Base-by-base conservation (phyloP, 345 rosid species). In the Eucalyptus brandiana region DNA sequence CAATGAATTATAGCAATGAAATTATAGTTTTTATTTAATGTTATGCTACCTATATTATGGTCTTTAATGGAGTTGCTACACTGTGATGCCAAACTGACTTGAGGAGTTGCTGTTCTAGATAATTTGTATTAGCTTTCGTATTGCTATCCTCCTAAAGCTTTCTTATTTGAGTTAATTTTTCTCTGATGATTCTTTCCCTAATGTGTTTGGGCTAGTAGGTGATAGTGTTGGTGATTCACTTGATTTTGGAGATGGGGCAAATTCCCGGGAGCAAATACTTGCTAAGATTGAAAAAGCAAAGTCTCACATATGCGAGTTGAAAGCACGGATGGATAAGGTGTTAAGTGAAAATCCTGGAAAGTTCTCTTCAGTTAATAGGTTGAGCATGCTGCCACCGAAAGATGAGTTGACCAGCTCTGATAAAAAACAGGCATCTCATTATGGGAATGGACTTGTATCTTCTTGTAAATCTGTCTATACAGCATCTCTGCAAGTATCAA, bases 291-390 rank as follows among this genome's bases (percentile, higher is more conserved):
- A 96, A 91, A 87, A 88, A 65, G 90, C 93, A 13, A 93, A 92
- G 85, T 92, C 93, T 6, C 93, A 92, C 90, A 92, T 92, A 40
- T 91, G 86, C 54, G 92, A 89, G 88, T 90, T 95, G 93, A 96
- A 92, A 94, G 90, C 88, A 47, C 94, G 96, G 34, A 90, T 95
- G 24, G 98, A 96, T 86, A 95, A 94, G 91, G 93, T 96, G 90
- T 86, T 93, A 90, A 92, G 87, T 89, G 97, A 95, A 87, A 95
- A 92, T 89, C 96, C 96, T 49, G 90, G 86, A 90, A 96, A 93
- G 89, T 94, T 95, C 86, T 92, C 93, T 87, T 93, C 94, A 2
- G 88, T 92, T 80, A 94, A 93, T 92, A 89, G 90, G 48, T 86
- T 93, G 96, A 93, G 91, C 92, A 83, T 87, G 86, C 87, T 53